Evolutionary conservation across 305 asterid genomes (phyloP), one percentile per base, ranked within the genome.

Genomic region (Coffea humblotiana): DNA sequence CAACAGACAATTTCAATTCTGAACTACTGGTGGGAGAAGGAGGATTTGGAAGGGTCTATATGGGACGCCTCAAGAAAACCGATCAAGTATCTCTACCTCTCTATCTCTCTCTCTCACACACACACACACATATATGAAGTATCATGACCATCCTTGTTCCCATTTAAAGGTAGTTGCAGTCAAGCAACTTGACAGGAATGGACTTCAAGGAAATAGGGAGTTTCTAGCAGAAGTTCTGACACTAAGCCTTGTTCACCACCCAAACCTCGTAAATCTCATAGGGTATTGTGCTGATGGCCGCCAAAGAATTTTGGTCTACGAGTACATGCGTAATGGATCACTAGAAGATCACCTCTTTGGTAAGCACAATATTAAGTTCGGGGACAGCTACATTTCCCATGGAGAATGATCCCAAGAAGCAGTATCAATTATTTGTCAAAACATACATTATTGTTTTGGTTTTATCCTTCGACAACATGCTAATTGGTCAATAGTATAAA

Each of bases 271-370:
- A 73, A 89, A 84, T 82, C 83, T 95, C 71, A 88, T 93, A 8
- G 99, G 99, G 11, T 95, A 95, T 79, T 95, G 99, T 74, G 95
- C 97, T 32, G 99, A 95, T 87, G 99, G 99, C 51, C 91, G 87
- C n/a, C 99, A 95, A 79, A 90, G 98, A 83, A 92, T 95, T 67
- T 80, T 95, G 71, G 98, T 95, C 1, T 93, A 89, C 10, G 95
- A 95, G 72, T 95, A 83, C 80, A 86, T 95, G 93, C 80, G 60
- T 2, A 89, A 90, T 51, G 95, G 99, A 81, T 89, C 99, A 35
- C 88, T 95, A 61, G 96, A 91, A 84, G 91, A 93, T 76, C 97
- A 91, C 75, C 92, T 95, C 68, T 85, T 90, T 18, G 94, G 98
- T 93, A 94, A 51, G 78, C 60, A 35, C 71, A 29, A 52, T 37